Evolutionary conservation across 257 asterid genomes (phyloP).

Genomic region (Paulownia fortunei): DNA sequence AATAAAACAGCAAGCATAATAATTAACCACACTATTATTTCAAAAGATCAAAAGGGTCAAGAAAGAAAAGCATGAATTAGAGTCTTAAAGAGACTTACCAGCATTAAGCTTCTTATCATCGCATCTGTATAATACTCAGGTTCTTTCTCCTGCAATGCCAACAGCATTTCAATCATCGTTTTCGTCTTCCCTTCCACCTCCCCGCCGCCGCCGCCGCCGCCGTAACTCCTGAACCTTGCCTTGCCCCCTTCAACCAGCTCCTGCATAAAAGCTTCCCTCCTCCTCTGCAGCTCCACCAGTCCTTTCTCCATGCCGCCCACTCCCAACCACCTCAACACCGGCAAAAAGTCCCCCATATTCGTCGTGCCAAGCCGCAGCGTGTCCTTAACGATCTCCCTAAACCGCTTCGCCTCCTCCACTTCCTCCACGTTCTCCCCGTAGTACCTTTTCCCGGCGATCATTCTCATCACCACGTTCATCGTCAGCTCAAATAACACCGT

Average conservation of each 20-base stretch:
- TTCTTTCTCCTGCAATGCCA: conserved; percentile 54
- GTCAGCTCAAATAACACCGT: conserved; percentile 44
- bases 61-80: not conserved
- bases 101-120: conserved; percentile 51
- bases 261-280: conserved; percentile 56
- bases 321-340: conserved; percentile 48
- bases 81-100: conserved; percentile 34
- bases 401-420: conserved; percentile 48
- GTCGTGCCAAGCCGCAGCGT: conserved; percentile 37
- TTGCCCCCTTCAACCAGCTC: conserved; percentile 50
- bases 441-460: conserved; percentile 63
- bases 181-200: conserved; percentile 36
- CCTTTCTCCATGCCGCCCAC: conserved; percentile 47
- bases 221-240: conserved; percentile 26
- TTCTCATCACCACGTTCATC: conserved; percentile 57
- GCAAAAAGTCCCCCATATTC: conserved; percentile 50
- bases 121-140: conserved; percentile 58
- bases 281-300: conserved; percentile 44
- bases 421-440: conserved; percentile 51
- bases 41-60: not conserved
- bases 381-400: conserved; percentile 48
- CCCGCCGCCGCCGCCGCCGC: conserved; percentile 23
- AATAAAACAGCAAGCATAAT: not conserved
- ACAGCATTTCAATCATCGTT: conserved; percentile 51
- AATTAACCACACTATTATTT: not conserved